Conservation (phyloP, 371 early-diverging fungal species). For the Zancudomyces culisetae region DNA sequence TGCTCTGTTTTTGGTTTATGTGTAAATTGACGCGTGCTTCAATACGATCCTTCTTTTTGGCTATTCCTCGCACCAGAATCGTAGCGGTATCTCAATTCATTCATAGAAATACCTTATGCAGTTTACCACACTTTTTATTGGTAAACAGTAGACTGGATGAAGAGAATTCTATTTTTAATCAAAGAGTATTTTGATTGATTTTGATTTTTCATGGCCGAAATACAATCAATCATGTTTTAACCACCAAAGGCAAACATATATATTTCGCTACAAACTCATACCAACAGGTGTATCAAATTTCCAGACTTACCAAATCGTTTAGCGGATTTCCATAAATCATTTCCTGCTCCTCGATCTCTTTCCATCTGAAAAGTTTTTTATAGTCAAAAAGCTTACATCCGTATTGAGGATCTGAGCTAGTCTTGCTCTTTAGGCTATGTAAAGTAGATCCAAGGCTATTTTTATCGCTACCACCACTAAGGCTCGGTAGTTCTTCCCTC, state of each 20-base stretch:
- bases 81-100: too few relatives aligned
- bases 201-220: background rate
- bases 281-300: background rate
- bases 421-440: background rate
- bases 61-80: too few relatives aligned
- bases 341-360: background rate
- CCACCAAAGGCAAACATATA: background rate
- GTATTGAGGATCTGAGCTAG: background rate
- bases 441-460: background rate
- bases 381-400: background rate
- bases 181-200: too few relatives aligned
- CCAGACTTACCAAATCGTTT: background rate
- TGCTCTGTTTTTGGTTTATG: too few relatives aligned
- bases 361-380: background rate
- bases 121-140: constrained; percentile 10
- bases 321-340: background rate
- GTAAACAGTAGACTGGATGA: constrained; percentile 41
- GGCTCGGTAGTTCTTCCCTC: constrained; percentile 24
- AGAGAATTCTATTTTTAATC: constrained; percentile 23
- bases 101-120: constrained; percentile 10
- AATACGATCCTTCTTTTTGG: too few relatives aligned
- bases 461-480: constrained; percentile 3
- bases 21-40: too few relatives aligned
- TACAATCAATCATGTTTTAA: background rate
- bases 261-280: background rate